Evolutionary conservation across 2,329 filamentous ascomycete genomes (phyloP).

Genomic region (Hirsutella thompsonii): DNA sequence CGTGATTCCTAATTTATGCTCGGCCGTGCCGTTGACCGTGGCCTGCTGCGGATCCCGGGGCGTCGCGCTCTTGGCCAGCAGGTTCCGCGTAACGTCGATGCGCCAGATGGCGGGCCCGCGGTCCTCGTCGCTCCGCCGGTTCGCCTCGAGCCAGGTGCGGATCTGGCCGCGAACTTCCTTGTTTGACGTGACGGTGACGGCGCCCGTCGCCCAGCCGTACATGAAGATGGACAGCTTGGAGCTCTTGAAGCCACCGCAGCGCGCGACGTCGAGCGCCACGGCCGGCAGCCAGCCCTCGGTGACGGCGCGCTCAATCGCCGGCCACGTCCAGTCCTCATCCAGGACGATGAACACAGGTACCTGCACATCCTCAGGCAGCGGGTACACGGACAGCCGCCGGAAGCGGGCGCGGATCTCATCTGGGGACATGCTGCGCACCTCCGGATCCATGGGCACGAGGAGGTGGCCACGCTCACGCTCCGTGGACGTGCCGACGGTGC

Average conservation of each 20-base stretch:
- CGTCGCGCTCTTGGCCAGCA: conserved; percentile 19
- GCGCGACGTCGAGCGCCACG: conserved; percentile 20
- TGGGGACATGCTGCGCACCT: conserved; percentile 3
- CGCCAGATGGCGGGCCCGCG: conserved; percentile 19
- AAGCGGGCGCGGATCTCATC: conserved; percentile 14
- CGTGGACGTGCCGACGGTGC: conserved; percentile 22
- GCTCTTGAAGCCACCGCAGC: conserved; percentile 18
- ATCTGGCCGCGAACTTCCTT: conserved; percentile 25
- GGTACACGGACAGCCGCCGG: conserved; percentile 17
- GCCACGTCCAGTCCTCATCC: conserved; percentile 14
- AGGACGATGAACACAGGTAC: conserved; percentile 21
- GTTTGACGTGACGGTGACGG: conserved; percentile 25
- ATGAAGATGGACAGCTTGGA: conserved; percentile 25
- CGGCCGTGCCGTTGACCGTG: not conserved
- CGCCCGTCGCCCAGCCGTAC: conserved; percentile 22
- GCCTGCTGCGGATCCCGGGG: conserved; percentile 6
- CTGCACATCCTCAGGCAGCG: conserved; percentile 17
- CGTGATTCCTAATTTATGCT: not conserved
- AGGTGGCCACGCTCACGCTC: conserved; percentile 22
- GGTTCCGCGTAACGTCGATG: conserved; percentile 21
- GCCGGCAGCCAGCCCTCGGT: conserved; percentile 14
- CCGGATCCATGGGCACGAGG: conserved; percentile 16
- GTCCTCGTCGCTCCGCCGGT: conserved; percentile 15
- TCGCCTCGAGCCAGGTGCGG: conserved; percentile 19
- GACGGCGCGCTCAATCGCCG: conserved; percentile 13